These are phyloP conservation scores for Akanthomyces lecanii DNA, from an alignment of 2,329 filamentous ascomycete species.

Conservation along the genomic window DNA sequence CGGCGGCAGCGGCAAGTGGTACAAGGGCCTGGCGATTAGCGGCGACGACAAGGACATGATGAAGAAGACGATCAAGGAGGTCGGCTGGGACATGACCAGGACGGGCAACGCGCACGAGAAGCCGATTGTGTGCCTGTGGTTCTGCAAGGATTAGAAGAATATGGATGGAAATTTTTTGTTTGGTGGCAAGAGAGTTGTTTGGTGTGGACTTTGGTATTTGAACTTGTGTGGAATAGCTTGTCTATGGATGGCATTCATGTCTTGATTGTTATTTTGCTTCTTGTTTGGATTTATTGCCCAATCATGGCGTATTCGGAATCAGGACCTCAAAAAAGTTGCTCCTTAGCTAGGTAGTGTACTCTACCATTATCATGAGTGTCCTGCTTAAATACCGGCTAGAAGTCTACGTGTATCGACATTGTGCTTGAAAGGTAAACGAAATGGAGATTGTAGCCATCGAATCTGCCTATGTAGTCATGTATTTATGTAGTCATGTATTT, in stretches of 20 bases:
- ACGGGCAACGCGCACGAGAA: slow-evolving; percentile 45
- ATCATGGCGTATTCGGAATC: background rate
- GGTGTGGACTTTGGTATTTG: background rate
- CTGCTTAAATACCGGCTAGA: background rate
- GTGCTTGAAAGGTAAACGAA: background rate
- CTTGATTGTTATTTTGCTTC: background rate
- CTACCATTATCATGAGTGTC: background rate
- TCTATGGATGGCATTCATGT: background rate
- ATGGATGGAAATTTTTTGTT: background rate
- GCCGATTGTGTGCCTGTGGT: slow-evolving; percentile 57
- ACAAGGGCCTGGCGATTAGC: slow-evolving; percentile 48
- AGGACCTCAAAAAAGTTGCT: background rate
- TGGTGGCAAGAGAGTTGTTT: too few species aligned
- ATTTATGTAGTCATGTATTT: background rate
- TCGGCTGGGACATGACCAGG: slow-evolving; percentile 55
- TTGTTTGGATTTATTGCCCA: slow-evolving; percentile 4
- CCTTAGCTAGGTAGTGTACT: background rate
- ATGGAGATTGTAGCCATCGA: background rate
- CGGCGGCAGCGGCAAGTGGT: slow-evolving; percentile 55
- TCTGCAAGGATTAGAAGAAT: slow-evolving; percentile 44
- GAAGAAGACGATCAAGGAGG: slow-evolving; percentile 46
- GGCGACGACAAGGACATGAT: slow-evolving; percentile 47
- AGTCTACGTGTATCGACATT: background rate
- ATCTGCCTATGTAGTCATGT: background rate
- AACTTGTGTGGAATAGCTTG: background rate